Percentiles rank a stretch among this genome's conserved stretches.
Conservation (phyloP, 352 stramenopile species). For the Phytophthora boehmeriae region DNA sequence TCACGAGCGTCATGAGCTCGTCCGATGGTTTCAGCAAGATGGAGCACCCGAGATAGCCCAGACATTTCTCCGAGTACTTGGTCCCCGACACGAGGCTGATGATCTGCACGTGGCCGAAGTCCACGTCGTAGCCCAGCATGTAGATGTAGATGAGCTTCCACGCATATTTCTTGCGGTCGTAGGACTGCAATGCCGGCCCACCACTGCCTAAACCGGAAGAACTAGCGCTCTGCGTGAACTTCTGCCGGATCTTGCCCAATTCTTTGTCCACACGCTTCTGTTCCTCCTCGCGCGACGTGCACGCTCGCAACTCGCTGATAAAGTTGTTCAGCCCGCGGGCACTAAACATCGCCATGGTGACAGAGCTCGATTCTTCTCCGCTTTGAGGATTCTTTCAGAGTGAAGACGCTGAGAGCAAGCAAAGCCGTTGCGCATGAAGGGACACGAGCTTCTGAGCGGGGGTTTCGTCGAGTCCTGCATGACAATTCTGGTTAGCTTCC, state of each 20-base stretch:
- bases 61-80: conserved; percentile 95
- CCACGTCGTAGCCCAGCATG: conserved; percentile 98
- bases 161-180: conserved; percentile 99
- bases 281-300: conserved; percentile 92
- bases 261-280: conserved; percentile 97
- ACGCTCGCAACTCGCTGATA: conserved; percentile 78
- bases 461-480: background rate
- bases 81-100: conserved; percentile 94
- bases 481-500: background rate
- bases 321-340: conserved; percentile 84
- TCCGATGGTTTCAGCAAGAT: conserved; percentile 94
- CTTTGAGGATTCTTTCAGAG: conserved; percentile 18
- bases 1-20: conserved; percentile 91
- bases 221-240: conserved; percentile 89
- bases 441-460: background rate
- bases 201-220: conserved; percentile 23
- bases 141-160: conserved; percentile 99
- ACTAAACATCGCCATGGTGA: conserved; percentile 80
- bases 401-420: conserved; percentile 5
- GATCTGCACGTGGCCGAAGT: conserved; percentile 98
- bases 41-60: conserved; percentile 97
- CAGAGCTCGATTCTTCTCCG: background rate
- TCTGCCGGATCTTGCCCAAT: conserved; percentile 97
- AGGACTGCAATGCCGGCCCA: conserved; percentile 84
- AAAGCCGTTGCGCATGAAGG: conserved; percentile 4